Evolutionary conservation across 225 moss, liverwort and hornwort genomes (phyloP).

Genomic region (Neckera pumila): DNA sequence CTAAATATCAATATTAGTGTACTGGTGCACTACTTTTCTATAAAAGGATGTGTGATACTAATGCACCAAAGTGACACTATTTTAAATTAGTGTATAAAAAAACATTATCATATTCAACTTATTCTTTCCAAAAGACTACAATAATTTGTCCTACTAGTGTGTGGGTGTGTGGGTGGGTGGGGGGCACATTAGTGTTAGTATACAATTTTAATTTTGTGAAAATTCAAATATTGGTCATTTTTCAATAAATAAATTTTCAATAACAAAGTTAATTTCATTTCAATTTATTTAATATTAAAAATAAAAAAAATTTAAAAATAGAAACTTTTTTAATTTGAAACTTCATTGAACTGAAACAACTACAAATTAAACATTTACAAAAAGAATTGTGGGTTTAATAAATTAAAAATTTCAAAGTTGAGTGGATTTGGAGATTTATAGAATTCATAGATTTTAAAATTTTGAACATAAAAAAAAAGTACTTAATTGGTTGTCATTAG

Average conservation of each 20-base stretch:
- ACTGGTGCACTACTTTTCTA: rapidly evolving
- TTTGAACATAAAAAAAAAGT: no score
- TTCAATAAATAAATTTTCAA: neutral
- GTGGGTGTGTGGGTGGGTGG: no score
- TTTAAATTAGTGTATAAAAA: neutral
- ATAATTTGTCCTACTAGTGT: neutral
- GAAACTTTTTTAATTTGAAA: no score
- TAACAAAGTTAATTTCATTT: neutral
- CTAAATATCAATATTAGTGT: neutral
- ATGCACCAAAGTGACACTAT: neutral
- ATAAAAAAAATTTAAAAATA: no score
- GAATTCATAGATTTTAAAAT: no score
- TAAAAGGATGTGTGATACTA: neutral
- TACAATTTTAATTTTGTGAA: no score
- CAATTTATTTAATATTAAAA: neutral
- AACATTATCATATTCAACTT: neutral
- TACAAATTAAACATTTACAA: no score
- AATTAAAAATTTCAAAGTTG: no score
- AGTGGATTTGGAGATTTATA: no score
- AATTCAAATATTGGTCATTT: neutral
- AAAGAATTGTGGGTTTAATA: no score
- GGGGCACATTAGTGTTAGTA: rapidly evolving
- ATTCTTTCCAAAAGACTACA: neutral
- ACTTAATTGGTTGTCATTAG: no score
- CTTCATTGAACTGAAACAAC: no score